A percentile compares a stretch with the other conserved stretches of the same genome.
Evolutionary conservation across 2,329 filamentous ascomycete genomes (phyloP).

Genomic region (Fusarium sp.): DNA sequence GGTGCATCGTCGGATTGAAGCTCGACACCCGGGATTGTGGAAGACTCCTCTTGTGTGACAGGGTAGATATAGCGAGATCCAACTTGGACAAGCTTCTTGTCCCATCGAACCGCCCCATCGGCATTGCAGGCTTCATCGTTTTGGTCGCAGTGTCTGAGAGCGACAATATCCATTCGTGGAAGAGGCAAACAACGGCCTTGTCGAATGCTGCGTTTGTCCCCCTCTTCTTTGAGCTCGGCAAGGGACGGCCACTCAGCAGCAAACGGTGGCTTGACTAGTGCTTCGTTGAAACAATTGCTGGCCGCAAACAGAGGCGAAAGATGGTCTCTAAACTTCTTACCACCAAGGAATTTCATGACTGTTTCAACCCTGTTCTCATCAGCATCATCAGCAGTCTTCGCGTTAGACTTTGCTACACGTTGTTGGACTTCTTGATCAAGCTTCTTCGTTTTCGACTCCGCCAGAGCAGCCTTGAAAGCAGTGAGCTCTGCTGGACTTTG

Average conservation of each 20-base stretch:
- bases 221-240: slow-evolving; percentile 55
- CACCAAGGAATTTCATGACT: slow-evolving; percentile 45
- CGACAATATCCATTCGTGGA: slow-evolving; percentile 48
- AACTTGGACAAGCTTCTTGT: slow-evolving; percentile 46
- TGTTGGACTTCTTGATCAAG: slow-evolving; percentile 47
- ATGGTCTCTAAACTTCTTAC: slow-evolving; percentile 48
- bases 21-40: slow-evolving; percentile 13
- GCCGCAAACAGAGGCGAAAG: slow-evolving; percentile 54
- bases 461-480: slow-evolving; percentile 50
- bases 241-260: slow-evolving; percentile 54
- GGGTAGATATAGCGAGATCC: slow-evolving; percentile 43
- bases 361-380: slow-evolving; percentile 9
- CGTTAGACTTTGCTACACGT: slow-evolving; percentile 38
- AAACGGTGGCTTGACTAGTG: slow-evolving; percentile 24
- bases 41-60: slow-evolving; percentile 16
- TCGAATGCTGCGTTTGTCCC: slow-evolving; percentile 48
- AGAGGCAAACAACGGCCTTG: slow-evolving; percentile 52
- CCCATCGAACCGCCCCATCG: slow-evolving; percentile 47
- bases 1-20: slow-evolving; percentile 24
- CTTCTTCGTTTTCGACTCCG: slow-evolving; percentile 47
- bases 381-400: slow-evolving; percentile 28
- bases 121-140: slow-evolving; percentile 31
- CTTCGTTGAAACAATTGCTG: slow-evolving; percentile 53
- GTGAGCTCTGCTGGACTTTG: slow-evolving; percentile 53
- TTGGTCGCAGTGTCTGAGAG: slow-evolving; percentile 15